Evolutionary conservation across 1,284 basidiomycete species (phyloP), one percentile per base, ranked within the genome.

Genomic region (Cryptococcus depauperatus): DNA sequence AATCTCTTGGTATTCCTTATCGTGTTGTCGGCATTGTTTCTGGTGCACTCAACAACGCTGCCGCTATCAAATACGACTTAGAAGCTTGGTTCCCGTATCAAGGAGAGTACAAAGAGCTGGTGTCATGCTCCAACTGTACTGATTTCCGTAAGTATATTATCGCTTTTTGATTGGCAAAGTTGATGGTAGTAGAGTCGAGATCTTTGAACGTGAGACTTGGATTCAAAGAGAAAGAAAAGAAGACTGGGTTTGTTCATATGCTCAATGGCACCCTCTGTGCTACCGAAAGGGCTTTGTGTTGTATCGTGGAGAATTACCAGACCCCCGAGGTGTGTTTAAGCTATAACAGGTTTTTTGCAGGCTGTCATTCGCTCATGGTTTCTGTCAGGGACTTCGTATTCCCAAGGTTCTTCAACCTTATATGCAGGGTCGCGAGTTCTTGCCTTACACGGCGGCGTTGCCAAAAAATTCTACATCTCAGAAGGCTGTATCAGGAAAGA

Each of bases 1-100:
- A 97, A 77, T 88, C 84, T 68, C 79, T 99, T 44, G 83, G 83
- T 23, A 68, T 98, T 51, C 83, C 91, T 21, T 98, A 97, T 71
- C 83, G 86, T 30, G 80, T 97, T 42, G 90, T 97, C 46, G 83
- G 80, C n/a, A 97, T 99, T 62, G 93, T 96, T 28, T 92, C 88
- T 28, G 90, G 93, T 14, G 93, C 90, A 19, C 75, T 99, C 59
- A 98, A 98, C 74, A 81, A 97, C 59, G 93, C 95, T 0, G 93
- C 95, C 7, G 80, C 91, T 45, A 89, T 93, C 76, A 99, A 98
- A 76, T 91, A 84, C 68, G 95, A 99, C 73, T 70, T 99, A 47
- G 93, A 99, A 72, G 95, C 93, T 39, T 99, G 90, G 89, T 98
- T 99, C 79, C 93, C 93, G 3, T 96, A 89, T 80, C 93, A 97